Percentiles rank a stretch among this genome's conserved stretches.
phyloP scores from a whole-genome alignment of 257 asterid genomes.

The Solanum sitiens region DNA sequence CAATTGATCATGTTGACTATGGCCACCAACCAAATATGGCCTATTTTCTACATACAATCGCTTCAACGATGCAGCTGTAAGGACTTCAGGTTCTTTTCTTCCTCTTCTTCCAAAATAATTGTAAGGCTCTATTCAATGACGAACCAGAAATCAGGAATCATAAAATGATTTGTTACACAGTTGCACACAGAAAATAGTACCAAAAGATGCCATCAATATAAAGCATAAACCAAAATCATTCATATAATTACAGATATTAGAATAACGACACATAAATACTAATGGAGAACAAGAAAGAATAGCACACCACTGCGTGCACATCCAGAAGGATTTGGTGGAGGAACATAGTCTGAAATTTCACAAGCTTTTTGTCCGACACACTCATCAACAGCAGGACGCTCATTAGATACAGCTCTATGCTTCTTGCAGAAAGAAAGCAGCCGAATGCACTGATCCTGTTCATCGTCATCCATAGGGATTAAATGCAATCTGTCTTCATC shows the following conservation, averaged over 20 bases:
- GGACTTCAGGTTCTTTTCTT: conserved; percentile 63
- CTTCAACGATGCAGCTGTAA: conserved; percentile 66
- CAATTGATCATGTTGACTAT: conserved; percentile 51
- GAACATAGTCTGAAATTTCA: conserved; percentile 47
- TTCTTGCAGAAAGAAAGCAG: conserved; percentile 83
- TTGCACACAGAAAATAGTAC: background rate
- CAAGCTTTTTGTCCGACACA: conserved; percentile 26
- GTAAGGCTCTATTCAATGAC: conserved; percentile 51
- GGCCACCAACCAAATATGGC: conserved; percentile 87
- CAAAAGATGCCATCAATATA: background rate
- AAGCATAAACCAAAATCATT: background rate
- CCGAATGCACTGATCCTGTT: conserved; percentile 77
- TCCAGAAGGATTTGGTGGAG: conserved; percentile 75
- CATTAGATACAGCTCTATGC: conserved; percentile 73
- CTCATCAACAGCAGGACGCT: conserved; percentile 41
- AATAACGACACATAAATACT: background rate
- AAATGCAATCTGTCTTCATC: conserved; percentile 70
- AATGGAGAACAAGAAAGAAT: conserved; percentile 1
- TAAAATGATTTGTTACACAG: background rate
- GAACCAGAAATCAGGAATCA: conserved; percentile 25
- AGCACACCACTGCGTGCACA: conserved; percentile 85
- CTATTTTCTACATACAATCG: conserved; percentile 81
- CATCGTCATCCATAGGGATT: conserved; percentile 75
- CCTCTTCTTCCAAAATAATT: conserved; percentile 55
- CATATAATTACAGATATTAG: background rate